phyloP scores from a whole-genome alignment of 2,329 filamentous ascomycete species.

The Cercospora berteroae region DNA sequence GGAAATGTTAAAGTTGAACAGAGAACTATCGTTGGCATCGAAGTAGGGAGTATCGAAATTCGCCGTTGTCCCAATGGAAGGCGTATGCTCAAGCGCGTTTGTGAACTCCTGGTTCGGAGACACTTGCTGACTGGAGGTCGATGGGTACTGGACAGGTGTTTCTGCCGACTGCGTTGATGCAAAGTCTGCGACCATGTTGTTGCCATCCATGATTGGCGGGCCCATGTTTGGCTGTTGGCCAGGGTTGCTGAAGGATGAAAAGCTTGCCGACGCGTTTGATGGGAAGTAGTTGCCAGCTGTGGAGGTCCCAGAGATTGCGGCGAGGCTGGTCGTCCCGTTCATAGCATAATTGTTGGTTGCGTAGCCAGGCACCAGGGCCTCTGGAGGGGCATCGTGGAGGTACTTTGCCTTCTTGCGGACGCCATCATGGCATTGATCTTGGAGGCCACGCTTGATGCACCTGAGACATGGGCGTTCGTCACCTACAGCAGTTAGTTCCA shows the following conservation, averaged over 20 bases:
- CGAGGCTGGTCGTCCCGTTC: constrained; percentile 27
- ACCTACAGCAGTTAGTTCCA: constrained; percentile 54
- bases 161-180: constrained; percentile 56
- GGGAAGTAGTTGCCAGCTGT: constrained; percentile 44
- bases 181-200: constrained; percentile 50
- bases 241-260: constrained; percentile 40
- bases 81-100: constrained; percentile 49
- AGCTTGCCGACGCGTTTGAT: constrained; percentile 40
- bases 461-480: constrained; percentile 92
- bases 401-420: constrained; percentile 99
- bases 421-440: constrained; percentile 90
- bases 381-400: constrained; percentile 89
- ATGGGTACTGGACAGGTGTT: constrained; percentile 70
- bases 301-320: constrained; percentile 22
- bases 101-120: constrained; percentile 46
- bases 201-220: constrained; percentile 44
- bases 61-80: constrained; percentile 41
- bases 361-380: constrained; percentile 83
- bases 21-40: constrained; percentile 83
- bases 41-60: constrained; percentile 64
- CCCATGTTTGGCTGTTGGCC: constrained; percentile 39
- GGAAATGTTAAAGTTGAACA: constrained; percentile 95
- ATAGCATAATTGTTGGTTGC: constrained; percentile 63
- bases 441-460: constrained; percentile 89
- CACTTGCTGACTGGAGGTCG: constrained; percentile 52